Evolutionary conservation across 106 monocot species (phyloP), one percentile per base, ranked within the genome.

Genomic region (Allium cepa): DNA sequence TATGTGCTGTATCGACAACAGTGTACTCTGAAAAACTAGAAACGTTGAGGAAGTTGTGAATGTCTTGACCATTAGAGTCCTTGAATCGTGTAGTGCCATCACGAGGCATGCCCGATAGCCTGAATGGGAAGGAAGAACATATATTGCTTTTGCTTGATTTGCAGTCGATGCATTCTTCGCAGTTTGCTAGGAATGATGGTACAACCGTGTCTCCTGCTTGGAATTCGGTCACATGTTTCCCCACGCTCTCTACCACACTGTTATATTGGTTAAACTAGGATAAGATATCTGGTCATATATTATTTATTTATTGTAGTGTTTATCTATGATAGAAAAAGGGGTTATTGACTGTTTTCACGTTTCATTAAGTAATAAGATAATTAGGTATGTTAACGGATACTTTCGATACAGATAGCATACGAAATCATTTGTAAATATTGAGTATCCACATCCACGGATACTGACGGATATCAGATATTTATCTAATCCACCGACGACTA

Each of bases 1-100:
- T 61, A 57, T 80, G 73, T 8, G 66, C 72, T 3, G 80, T 83
- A 66, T 99, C 93, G 4, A 99, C 93, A 11, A 99, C 99, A 4
- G 99, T 90, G 80, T 99, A 99, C 76, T 99, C 85, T 28, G 46
- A 26, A 77, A 99, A 99, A 79, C 99, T 99, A 50, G 99, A 93
- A 4, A 99, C 87, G 22, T 52, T 67, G 22, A 87, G 62, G 66
- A 85, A 90, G 67, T 85, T 79, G 71, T 78, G 71, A 2, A 92
- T 14, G 11, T 67, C 53, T 50, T 47, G 60, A 4, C 92, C 92
- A 0, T 26, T 48, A 1, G 69, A 59, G 59, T 79, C 82, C 15
- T 69, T 79, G 77, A 90, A 85, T 26, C 80, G 46, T 53, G 50
- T 50, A 26, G 63, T 69, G 11, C 57, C 63, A 52, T 87, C 84